Percentiles rank a stretch among this genome's conserved stretches.
Evolutionary conservation across 768 basidiomycete species (phyloP).

Genomic region (Tubosaeta brunneosetosa): DNA sequence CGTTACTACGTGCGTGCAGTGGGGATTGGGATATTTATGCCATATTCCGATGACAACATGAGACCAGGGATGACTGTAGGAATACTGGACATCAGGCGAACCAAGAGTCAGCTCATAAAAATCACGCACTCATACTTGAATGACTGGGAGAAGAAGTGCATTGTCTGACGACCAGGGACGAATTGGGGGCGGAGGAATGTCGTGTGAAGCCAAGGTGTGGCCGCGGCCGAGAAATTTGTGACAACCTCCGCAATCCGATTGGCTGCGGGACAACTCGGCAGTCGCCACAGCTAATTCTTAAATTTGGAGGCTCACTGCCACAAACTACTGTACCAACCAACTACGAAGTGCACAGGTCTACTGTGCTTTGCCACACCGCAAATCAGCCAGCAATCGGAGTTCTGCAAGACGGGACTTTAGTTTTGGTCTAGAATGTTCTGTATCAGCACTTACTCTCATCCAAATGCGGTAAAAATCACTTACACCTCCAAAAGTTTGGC

Average conservation of each 20-base stretch:
- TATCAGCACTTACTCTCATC: neutral
- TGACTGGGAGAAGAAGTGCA: constrained; percentile 86
- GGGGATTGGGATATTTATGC: constrained; percentile 95
- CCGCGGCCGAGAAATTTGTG: constrained; percentile 17
- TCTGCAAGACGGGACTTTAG: constrained; percentile 72
- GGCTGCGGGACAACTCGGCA: constrained; percentile 21
- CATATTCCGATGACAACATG: constrained; percentile 92
- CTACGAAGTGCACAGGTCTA: neutral
- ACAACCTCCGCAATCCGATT: constrained; percentile 24
- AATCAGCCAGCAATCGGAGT: constrained; percentile 41
- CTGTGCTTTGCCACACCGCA: constrained; percentile 6
- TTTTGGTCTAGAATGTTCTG: constrained; percentile 55
- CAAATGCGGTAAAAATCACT: constrained; percentile 29
- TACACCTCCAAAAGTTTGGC: constrained; percentile 82
- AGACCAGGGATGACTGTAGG: constrained; percentile 75
- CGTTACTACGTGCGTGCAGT: constrained; percentile 83
- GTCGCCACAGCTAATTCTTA: neutral
- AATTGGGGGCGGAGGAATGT: constrained; percentile 18
- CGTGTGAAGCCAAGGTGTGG: constrained; percentile 16
- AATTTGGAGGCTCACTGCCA: neutral
- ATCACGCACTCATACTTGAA: constrained; percentile 75
- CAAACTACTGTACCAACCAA: neutral
- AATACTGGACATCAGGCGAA: constrained; percentile 8
- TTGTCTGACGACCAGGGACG: constrained; percentile 33
- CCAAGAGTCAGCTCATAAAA: neutral